Evolutionary conservation across 768 basidiomycete genomes (phyloP), one percentile per base, ranked within the genome.

Genomic region (Sarcodon aspratus): DNA sequence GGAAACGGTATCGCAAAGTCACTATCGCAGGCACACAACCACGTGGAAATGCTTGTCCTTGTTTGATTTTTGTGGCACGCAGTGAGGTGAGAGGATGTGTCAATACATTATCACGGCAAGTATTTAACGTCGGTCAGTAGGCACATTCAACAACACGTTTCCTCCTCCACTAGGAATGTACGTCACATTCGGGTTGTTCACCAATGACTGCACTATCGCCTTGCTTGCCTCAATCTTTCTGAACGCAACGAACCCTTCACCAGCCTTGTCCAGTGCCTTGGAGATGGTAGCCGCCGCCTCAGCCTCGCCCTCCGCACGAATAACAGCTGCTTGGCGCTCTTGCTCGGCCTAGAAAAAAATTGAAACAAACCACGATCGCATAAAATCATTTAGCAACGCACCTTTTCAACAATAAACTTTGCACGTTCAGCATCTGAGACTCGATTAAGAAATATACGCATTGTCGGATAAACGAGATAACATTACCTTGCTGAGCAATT

Each of bases 341-440:
- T 99, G 96, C 63, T 98, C 96, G 31, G 96, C 94, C 92, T 95
- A 54, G 31, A 34, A 18, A 55, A 54, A 47, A 17, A 50, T 49
- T n/a, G 5, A 48, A 48, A 36, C 15, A 47, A 36, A 17, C 54
- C 40, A 33, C 51, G 42, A 48, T 46, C 45, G 9, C 38, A 45
- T 47, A 36, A 27, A 44, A 32, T 36, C 44, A 21, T n/a, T 15
- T 42, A 7, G 36, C 10, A 45, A 57, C 72, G 48, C 52, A 90
- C 92, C 77, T 96, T 97, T 71, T 99, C 96, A 54, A 99, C 96
- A 55, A 98, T 88, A 66, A 97, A 99, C 67, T 97, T 98, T 50
- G 96, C 96, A 33, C 96, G 82, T 69, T 99, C 96, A 54, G 96
- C 96, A 68, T 98, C 95, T 93, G 56, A 31, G 36, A 10, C 13